phyloP scores from a whole-genome alignment of 164 flowering plant genomes.

The Stephania japonica region DNA sequence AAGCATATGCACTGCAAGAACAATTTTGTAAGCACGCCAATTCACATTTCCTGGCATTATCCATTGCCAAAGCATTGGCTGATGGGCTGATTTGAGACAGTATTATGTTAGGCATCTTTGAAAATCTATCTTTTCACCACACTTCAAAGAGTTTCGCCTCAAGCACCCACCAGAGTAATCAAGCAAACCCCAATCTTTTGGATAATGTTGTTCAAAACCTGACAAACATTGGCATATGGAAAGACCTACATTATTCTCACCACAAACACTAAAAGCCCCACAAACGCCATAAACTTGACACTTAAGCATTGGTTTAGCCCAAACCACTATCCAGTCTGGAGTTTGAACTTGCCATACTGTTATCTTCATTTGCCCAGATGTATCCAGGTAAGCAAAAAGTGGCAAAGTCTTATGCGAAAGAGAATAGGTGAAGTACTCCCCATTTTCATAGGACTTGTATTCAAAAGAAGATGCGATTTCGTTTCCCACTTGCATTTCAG shows the following conservation, averaged over 20 bases:
- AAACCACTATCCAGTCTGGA: conserved; percentile 22
- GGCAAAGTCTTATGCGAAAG: conserved; percentile 2
- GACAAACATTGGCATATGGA: conserved; percentile 20
- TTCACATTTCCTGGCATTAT: conserved; percentile 18
- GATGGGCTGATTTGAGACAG: too few species aligned
- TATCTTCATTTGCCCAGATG: conserved; percentile 15
- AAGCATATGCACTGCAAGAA: conserved; percentile 16
- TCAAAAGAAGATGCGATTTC: background rate
- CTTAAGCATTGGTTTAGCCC: conserved; percentile 22
- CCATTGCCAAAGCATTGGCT: too few species aligned
- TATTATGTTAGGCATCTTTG: too few species aligned
- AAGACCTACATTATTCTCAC: conserved; percentile 9
- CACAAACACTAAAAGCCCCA: conserved; percentile 8
- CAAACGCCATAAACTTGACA: conserved; percentile 20
- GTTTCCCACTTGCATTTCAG: background rate
- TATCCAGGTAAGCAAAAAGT: conserved; percentile 6
- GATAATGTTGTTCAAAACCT: conserved; percentile 16
- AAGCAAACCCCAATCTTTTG: conserved; percentile 15
- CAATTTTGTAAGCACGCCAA: conserved; percentile 25
- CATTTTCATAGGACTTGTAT: conserved; percentile 11
- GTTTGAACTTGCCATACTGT: conserved; percentile 8
- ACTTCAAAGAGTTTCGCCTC: background rate
- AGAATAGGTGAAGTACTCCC: conserved; percentile 16
- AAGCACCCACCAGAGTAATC: conserved; percentile 24
- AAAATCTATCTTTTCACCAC: too few species aligned